A percentile compares a stretch with the other conserved stretches of the same genome.
phyloP scores from a whole-genome alignment of 73 alveolate species.

The Paramecium caudatum region DNA sequence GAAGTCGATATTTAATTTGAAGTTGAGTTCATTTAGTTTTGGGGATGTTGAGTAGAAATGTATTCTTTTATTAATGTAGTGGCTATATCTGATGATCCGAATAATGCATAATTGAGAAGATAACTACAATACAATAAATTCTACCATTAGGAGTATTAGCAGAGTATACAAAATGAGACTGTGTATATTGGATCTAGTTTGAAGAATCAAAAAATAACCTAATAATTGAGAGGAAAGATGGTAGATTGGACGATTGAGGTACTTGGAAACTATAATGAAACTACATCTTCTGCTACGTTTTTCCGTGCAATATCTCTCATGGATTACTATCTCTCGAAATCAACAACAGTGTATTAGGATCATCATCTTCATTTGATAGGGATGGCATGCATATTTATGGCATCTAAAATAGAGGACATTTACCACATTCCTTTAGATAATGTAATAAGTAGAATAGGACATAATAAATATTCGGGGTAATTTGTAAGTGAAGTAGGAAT shows the following conservation, averaged over 20 bases:
- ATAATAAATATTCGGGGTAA: constrained; percentile 48
- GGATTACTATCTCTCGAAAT: constrained; percentile 84
- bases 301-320: constrained; percentile 91
- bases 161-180: background rate
- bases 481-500: background rate
- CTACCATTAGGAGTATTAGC: background rate
- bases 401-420: constrained; percentile 90
- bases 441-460: constrained; percentile 46
- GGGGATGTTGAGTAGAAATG: background rate
- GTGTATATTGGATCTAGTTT: constrained; percentile 50
- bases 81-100: background rate
- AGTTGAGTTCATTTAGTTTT: background rate
- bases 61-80: background rate
- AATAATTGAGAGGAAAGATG: constrained; percentile 89
- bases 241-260: constrained; percentile 98
- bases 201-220: constrained; percentile 77
- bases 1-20: background rate
- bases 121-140: background rate
- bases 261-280: constrained; percentile 78
- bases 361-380: constrained; percentile 85
- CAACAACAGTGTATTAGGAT: constrained; percentile 5
- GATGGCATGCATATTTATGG: constrained; percentile 88
- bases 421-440: constrained; percentile 67
- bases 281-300: constrained; percentile 82
- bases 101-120: background rate